Evolutionary conservation across 1,284 basidiomycete genomes (phyloP).

Genomic region (Coniferiporia sulphurascens): DNA sequence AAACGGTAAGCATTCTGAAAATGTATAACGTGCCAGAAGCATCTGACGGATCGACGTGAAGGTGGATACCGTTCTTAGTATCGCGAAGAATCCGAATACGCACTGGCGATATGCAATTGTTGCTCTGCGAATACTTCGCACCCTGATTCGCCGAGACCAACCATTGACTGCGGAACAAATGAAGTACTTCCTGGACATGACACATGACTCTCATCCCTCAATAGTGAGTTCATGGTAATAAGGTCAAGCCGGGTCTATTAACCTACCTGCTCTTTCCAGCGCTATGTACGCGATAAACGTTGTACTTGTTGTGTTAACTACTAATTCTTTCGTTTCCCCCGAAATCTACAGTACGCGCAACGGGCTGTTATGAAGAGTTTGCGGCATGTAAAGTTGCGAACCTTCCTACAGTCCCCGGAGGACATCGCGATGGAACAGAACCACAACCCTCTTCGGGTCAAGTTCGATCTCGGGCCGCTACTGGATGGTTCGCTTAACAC

Average conservation of each 20-base stretch:
- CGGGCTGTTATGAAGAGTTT: slow-evolving; percentile 61
- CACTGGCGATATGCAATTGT: slow-evolving; percentile 86
- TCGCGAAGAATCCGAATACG: slow-evolving; percentile 53
- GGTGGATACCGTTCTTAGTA: slow-evolving; percentile 43
- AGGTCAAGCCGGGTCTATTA: background rate
- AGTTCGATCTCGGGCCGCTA: slow-evolving; percentile 46
- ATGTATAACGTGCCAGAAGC: background rate
- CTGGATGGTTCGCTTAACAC: slow-evolving; percentile 47
- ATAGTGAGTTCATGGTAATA: slow-evolving; percentile 42
- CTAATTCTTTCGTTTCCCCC: background rate
- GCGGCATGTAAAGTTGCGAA: slow-evolving; percentile 76
- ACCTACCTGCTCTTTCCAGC: slow-evolving; percentile 31
- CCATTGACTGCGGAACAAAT: slow-evolving; percentile 53
- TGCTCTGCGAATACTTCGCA: slow-evolving; percentile 68
- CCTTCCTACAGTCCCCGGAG: slow-evolving; percentile 52
- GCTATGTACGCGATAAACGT: slow-evolving; percentile 46
- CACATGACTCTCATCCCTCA: slow-evolving; percentile 55
- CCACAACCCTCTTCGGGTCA: slow-evolving; percentile 54
- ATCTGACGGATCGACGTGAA: background rate
- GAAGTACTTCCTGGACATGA: slow-evolving; percentile 51
- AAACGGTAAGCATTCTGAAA: slow-evolving; percentile 36
- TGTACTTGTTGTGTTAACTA: background rate
- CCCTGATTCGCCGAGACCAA: slow-evolving; percentile 70
- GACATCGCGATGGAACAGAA: slow-evolving; percentile 52
- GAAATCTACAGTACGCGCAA: slow-evolving; percentile 53